Base-by-base conservation (phyloP, 106 monocot species). In the Xerophyta viscosa region DNA sequence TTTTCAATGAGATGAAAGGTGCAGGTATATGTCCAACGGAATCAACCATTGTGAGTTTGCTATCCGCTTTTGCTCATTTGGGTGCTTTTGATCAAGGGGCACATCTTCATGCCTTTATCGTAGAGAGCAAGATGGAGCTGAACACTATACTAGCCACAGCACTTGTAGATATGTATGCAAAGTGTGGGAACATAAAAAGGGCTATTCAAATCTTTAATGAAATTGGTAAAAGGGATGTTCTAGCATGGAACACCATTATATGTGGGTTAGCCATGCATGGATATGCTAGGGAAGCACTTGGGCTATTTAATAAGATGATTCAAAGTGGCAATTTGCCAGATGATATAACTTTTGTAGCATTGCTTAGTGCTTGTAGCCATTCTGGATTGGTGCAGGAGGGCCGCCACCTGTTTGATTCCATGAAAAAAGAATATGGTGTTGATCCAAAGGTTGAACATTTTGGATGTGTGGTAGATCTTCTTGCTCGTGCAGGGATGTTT, bases 81-180 rank as follows among this genome's bases (percentile, higher is more conserved):
- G 76, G 81, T 29, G 76, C 63, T 6, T 53, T 81, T 43, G 71
- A 72, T 19, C 54, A 44, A 46, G 81, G 76, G 46, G 37, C 48
- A 52, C 3, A 31, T 7, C 30, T 81, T 7, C 71, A 81, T 26
- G 28, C 9, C 0, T 72, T 63, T 21, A 65, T 72, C 11, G 41
- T 50, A 17, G 54, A 27, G 8, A 20, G 57, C 21, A 53, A 29
- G 21, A 63, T 81, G 8, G 49, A 54, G 25, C 20, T 67, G 30
- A 72, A 60, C 27, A 60, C 56, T n/a, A 61, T 76, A 19, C 46
- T 81, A 17, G 58, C 67, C 31, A 81, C 75, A 25, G 59, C 81
- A 2, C 63, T 81, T 26, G 58, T 72, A 0, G 81, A 81, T 59
- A 81, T 81, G 81, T 81, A 81, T 37, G 76, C 71, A 2, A 81